phyloP scores from a whole-genome alignment of 73 alveolate genomes.

The Tetrahymena malaccensis region DNA sequence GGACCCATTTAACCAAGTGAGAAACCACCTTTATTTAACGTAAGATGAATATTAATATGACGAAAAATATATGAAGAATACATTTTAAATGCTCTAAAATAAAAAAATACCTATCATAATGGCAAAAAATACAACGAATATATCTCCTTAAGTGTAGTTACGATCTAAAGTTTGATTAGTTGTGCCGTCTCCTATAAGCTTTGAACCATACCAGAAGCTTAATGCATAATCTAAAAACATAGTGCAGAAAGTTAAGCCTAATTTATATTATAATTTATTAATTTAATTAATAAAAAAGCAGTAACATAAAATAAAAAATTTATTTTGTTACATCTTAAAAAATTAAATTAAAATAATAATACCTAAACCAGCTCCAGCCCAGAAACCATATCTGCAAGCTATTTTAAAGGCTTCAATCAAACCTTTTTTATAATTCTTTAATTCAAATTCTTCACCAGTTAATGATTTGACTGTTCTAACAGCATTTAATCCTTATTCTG shows the following conservation, averaged over 20 bases:
- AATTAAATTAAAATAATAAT: background rate
- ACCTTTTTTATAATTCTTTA: background rate
- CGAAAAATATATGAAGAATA: background rate
- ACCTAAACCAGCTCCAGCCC: slow-evolving; percentile 20
- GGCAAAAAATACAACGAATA: slow-evolving; percentile 57
- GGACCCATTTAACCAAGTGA: slow-evolving; percentile 68
- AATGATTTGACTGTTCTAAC: slow-evolving; percentile 62
- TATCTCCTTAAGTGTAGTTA: slow-evolving; percentile 64
- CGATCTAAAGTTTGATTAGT: slow-evolving; percentile 13
- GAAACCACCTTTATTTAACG: slow-evolving; percentile 8
- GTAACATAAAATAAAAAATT: background rate
- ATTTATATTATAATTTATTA: background rate
- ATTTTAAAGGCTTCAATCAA: slow-evolving; percentile 6
- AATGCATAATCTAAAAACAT: slow-evolving; percentile 36
- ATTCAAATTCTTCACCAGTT: slow-evolving; percentile 40
- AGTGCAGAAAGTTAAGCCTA: background rate
- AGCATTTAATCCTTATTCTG: slow-evolving; percentile 71
- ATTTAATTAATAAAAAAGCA: background rate
- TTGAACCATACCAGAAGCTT: slow-evolving; percentile 39
- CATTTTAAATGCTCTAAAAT: background rate
- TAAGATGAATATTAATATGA: background rate
- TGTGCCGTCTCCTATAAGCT: slow-evolving; percentile 1
- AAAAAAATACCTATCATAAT: slow-evolving; percentile 51
- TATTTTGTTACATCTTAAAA: background rate
- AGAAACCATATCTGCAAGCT: slow-evolving; percentile 5